Percentiles rank a stretch among this genome's conserved stretches.
Conservation (phyloP, 768 basidiomycete species). For the Trametes coccinea region DNA sequence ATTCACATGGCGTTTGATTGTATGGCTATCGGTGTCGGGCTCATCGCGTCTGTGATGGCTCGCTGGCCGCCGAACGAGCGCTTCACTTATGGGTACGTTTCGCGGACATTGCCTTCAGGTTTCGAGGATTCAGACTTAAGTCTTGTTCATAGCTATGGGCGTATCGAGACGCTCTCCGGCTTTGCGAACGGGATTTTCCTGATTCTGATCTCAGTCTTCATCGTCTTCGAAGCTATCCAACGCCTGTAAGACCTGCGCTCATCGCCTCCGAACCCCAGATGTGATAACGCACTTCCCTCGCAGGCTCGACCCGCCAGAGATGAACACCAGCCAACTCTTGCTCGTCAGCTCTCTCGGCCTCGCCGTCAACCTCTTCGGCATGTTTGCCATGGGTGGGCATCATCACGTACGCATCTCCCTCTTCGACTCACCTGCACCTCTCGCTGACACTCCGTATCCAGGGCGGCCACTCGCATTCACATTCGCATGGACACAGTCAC, state of each 20-base stretch:
- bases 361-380: slow-evolving; percentile 94
- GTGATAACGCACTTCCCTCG: neutral
- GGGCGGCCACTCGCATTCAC: slow-evolving; percentile 57
- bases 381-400: slow-evolving; percentile 98
- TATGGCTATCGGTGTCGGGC: slow-evolving; percentile 92
- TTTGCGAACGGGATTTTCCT: slow-evolving; percentile 97
- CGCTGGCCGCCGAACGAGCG: slow-evolving; percentile 94
- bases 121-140: neutral
- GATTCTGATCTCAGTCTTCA: slow-evolving; percentile 94
- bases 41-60: slow-evolving; percentile 96
- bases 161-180: slow-evolving; percentile 96
- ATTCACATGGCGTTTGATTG: slow-evolving; percentile 99
- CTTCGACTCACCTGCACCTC: neutral
- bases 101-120: neutral
- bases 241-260: slow-evolving; percentile 60
- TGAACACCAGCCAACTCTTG: slow-evolving; percentile 92
- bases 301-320: slow-evolving; percentile 93
- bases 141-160: slow-evolving; percentile 67
- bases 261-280: too few relatives aligned
- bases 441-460: slow-evolving; percentile 20
- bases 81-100: slow-evolving; percentile 89
- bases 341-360: slow-evolving; percentile 88
- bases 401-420: slow-evolving; percentile 57
- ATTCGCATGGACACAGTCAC: slow-evolving; percentile 33
- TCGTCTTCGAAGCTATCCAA: slow-evolving; percentile 97